phyloP scores from a whole-genome alignment of 371 early-diverging fungal genomes.

The Batkoa obscura region DNA sequence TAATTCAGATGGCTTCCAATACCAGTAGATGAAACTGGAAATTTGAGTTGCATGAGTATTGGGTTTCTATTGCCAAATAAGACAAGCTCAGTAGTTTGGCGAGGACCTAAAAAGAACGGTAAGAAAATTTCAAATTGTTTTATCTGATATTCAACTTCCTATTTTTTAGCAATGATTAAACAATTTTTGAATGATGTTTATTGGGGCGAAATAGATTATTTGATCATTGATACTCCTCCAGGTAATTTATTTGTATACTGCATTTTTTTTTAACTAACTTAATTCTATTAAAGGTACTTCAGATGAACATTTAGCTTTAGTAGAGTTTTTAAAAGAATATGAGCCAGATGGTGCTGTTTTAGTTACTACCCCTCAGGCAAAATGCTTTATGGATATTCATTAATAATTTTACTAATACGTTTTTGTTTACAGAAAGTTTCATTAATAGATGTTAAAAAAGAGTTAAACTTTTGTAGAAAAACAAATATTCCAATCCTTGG shows the following conservation, averaged over 20 bases:
- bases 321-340: slow-evolving; percentile 48
- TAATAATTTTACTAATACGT: too few relatives aligned
- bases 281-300: slow-evolving; percentile 36
- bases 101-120: slow-evolving; percentile 84
- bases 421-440: slow-evolving; percentile 54
- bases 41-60: slow-evolving; percentile 60
- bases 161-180: slow-evolving; percentile 68
- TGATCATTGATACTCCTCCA: slow-evolving; percentile 90
- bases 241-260: slow-evolving; percentile 15
- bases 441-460: slow-evolving; percentile 69
- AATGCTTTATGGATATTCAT: neutral
- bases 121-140: slow-evolving; percentile 4
- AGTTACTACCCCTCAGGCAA: slow-evolving; percentile 82
- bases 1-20: slow-evolving; percentile 70
- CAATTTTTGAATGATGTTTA: slow-evolving; percentile 79
- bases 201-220: slow-evolving; percentile 71
- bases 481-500: slow-evolving; percentile 63
- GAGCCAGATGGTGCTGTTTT: slow-evolving; percentile 68
- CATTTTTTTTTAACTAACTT: neutral
- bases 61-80: slow-evolving; percentile 62
- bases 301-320: slow-evolving; percentile 80
- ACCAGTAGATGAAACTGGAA: slow-evolving; percentile 53
- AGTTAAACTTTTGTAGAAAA: slow-evolving; percentile 68
- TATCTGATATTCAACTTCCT: neutral
- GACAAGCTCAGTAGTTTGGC: slow-evolving; percentile 86